Conservation (phyloP, 139 green algal species). For the Chloropicon primus region DNA sequence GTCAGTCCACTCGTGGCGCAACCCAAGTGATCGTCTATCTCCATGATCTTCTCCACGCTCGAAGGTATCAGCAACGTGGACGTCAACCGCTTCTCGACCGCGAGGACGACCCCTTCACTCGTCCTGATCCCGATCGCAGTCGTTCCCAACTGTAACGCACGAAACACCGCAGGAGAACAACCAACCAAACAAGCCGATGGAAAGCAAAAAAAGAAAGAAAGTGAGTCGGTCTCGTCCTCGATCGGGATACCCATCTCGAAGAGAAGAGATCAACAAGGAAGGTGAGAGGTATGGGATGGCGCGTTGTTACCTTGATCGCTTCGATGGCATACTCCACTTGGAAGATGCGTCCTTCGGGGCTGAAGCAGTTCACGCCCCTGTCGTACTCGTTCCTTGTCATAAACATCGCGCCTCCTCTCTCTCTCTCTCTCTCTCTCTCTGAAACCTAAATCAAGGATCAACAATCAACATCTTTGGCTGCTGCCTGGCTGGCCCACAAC, state of each 20-base stretch:
- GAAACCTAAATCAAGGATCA: neutral
- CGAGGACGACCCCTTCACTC: slow-evolving; percentile 81
- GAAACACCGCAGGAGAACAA: neutral
- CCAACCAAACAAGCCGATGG: neutral
- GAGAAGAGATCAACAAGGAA: neutral
- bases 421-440: neutral
- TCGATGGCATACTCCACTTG: slow-evolving; percentile 99
- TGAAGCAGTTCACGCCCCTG: slow-evolving; percentile 73
- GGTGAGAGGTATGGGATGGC: neutral
- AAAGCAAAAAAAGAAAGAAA: neutral
- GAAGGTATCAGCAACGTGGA: slow-evolving; percentile 72
- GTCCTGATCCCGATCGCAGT: slow-evolving; percentile 92
- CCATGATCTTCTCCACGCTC: slow-evolving; percentile 34
- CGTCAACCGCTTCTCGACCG: slow-evolving; percentile 95
- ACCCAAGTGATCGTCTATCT: slow-evolving; percentile 91
- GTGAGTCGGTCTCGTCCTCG: neutral
- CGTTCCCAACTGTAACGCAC: slow-evolving; percentile 68
- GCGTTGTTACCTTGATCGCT: slow-evolving; percentile 77
- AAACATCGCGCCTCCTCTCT: neutral
- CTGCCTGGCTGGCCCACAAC: too few relatives aligned
- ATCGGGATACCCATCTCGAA: neutral
- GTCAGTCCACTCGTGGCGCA: slow-evolving; percentile 94
- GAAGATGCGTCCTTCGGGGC: slow-evolving; percentile 77
- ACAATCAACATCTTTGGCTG: too few relatives aligned
- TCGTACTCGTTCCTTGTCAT: slow-evolving; percentile 81